These are phyloP conservation scores for Vaucheria bursata DNA, from an alignment of 352 stramenopile species.

Conservation along the genomic window DNA sequence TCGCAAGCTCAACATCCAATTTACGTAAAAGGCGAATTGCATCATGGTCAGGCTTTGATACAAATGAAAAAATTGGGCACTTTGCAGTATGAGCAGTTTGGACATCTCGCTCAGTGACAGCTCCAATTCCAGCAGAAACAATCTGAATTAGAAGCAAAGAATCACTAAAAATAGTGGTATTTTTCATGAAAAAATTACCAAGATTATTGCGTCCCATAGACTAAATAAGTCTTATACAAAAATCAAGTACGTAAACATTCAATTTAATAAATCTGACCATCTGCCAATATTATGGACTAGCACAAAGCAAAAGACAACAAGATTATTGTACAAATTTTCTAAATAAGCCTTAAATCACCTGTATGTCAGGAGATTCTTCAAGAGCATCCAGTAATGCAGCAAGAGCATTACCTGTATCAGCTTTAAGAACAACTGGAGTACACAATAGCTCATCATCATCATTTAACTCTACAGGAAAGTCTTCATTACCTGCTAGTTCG, in stretches of 20 bases:
- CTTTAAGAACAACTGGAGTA: not conserved
- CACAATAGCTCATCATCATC: not conserved
- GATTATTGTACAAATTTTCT: no score
- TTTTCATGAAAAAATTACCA: no score
- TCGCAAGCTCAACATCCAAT: not conserved
- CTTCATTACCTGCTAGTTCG: not conserved
- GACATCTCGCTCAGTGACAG: not conserved
- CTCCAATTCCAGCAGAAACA: not conserved
- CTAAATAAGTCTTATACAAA: no score
- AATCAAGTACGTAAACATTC: no score
- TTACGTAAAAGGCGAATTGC: not conserved
- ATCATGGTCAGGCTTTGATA: not conserved
- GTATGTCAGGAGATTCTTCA: not conserved
- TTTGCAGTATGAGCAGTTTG: not conserved
- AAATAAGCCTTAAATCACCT: no score
- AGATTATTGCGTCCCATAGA: no score
- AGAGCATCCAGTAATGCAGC: not conserved
- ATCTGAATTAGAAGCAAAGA: not conserved
- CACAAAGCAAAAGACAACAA: no score
- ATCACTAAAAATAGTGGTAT: no score
- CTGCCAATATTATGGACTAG: no score
- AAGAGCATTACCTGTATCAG: not conserved
- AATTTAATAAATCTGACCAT: no score
- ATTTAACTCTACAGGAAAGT: not conserved
- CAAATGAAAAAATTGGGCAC: not conserved